A percentile compares a stretch with the other conserved stretches of the same genome.
These are phyloP conservation scores for Chrysosporium queenslandicum DNA, from an alignment of 2,329 filamentous ascomycete species.

Conservation along the genomic window DNA sequence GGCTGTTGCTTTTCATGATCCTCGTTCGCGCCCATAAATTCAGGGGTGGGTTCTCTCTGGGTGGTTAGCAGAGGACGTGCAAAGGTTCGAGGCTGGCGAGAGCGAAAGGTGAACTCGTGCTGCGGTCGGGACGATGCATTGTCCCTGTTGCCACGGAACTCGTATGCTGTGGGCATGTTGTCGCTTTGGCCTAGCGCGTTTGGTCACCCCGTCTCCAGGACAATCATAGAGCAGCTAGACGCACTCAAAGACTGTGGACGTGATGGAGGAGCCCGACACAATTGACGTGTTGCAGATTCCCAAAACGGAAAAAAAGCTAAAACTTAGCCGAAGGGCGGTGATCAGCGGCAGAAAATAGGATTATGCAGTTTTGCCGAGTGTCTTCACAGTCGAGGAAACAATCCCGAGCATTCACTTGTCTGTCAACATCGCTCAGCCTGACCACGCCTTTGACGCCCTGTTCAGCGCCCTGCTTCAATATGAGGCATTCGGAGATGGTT, in stretches of 20 bases:
- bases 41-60: constrained; percentile 30
- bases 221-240: neutral
- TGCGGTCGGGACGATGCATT: constrained; percentile 22
- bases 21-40: constrained; percentile 23
- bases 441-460: neutral
- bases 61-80: constrained; percentile 31
- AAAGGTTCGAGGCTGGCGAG: constrained; percentile 27
- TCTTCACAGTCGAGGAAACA: neutral
- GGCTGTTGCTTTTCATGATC: constrained; percentile 23
- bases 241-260: neutral
- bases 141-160: constrained; percentile 27
- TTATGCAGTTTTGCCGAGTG: neutral
- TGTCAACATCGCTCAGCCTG: neutral
- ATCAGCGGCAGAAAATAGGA: neutral
- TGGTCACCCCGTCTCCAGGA: neutral
- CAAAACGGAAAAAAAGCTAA: constrained; percentile 1
- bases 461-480: neutral
- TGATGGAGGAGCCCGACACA: neutral
- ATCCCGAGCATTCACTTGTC: neutral
- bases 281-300: neutral
- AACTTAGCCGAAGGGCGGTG: neutral
- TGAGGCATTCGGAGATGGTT: neutral
- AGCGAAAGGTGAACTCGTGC: constrained; percentile 36
- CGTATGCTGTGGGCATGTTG: constrained; percentile 23
- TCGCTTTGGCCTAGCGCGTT: neutral